Percentiles rank a stretch among this genome's conserved stretches.
Evolutionary conservation across 345 rosid species (phyloP).

Genomic region (Lagerstroemia speciosa): DNA sequence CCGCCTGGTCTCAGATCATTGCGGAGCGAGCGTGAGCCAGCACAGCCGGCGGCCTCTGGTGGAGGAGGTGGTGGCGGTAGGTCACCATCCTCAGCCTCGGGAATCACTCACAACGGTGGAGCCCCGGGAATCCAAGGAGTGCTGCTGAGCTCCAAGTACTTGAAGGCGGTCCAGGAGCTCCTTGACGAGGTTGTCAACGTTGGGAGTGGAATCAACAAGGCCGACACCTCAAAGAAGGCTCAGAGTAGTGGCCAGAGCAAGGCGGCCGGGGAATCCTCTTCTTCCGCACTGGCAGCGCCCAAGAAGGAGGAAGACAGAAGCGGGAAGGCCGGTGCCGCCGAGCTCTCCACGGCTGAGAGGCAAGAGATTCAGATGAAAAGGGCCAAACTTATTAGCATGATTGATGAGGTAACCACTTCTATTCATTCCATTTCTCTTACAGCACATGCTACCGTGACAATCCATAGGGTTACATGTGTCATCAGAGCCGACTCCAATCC

Average conservation of each 20-base stretch:
- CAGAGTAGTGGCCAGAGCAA: constrained; percentile 21
- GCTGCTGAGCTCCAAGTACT: constrained; percentile 73
- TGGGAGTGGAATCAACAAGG: constrained; percentile 28
- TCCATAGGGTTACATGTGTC: too few species aligned
- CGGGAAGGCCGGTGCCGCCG: constrained; percentile 50
- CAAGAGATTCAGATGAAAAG: constrained; percentile 99
- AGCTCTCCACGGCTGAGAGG: constrained; percentile 72
- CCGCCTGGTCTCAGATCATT: constrained; percentile 41
- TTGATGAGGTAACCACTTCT: constrained; percentile 98
- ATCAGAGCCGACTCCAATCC: too few species aligned
- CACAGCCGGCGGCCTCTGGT: constrained; percentile 22
- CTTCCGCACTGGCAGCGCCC: constrained; percentile 8
- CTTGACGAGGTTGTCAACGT: constrained; percentile 90
- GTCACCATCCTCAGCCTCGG: constrained; percentile 65
- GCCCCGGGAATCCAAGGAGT: constrained; percentile 54
- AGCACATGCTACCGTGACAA: neutral
- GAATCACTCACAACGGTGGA: constrained; percentile 45
- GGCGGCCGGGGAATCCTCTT: constrained; percentile 46
- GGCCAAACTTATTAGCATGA: constrained; percentile 82
- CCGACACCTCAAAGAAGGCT: constrained; percentile 35
- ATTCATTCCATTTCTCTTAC: neutral
- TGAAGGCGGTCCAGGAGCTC: constrained; percentile 90
- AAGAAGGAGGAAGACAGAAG: constrained; percentile 38
- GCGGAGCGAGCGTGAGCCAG: constrained; percentile 14
- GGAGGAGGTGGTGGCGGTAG: constrained; percentile 44